Percentiles rank a stretch among this genome's conserved stretches.
Conservation (phyloP, 495 filamentous ascomycete genomes). For the Aspergillus sclerotiicarbonarius region DNA sequence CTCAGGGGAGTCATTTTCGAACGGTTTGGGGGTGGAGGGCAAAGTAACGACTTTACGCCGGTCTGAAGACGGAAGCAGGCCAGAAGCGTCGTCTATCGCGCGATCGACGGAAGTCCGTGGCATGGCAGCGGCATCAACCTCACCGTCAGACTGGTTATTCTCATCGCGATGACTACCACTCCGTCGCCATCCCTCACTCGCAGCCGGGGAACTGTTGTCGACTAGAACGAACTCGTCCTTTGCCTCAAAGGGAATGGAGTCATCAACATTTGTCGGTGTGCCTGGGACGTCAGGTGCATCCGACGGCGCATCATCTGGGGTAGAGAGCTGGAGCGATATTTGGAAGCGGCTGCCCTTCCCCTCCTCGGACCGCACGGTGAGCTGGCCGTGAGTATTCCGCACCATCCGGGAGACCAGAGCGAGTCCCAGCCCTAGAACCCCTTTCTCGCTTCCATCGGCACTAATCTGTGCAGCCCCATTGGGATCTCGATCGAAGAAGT, state of each 20-base stretch:
- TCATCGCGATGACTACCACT: neutral
- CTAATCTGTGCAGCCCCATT: constrained; percentile 1
- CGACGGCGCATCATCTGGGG: constrained; percentile 23
- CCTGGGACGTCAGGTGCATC: neutral
- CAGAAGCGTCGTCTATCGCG: neutral
- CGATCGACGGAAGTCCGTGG: neutral
- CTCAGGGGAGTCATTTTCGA: neutral
- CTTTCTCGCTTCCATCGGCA: constrained; percentile 20
- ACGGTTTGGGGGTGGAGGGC: neutral
- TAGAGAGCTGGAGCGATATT: constrained; percentile 37
- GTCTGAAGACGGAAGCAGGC: neutral
- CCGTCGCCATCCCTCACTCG: neutral
- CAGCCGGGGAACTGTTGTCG: constrained; percentile 7
- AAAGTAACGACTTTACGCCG: neutral
- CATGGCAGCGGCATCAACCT: neutral
- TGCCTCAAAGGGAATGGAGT: constrained; percentile 18
- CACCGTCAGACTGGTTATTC: constrained; percentile 2
- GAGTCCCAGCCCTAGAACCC: constrained; percentile 75
- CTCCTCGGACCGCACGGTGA: constrained; percentile 82
- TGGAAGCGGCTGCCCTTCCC: constrained; percentile 82
- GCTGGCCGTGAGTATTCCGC: constrained; percentile 86
- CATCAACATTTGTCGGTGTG: constrained; percentile 1
- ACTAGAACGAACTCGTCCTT: constrained; percentile 37
- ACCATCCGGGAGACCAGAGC: constrained; percentile 83
- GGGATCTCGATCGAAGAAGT: constrained; percentile 15